Conservation (phyloP, 148 eudicot species). For the Fagopyrum tataricum region DNA sequence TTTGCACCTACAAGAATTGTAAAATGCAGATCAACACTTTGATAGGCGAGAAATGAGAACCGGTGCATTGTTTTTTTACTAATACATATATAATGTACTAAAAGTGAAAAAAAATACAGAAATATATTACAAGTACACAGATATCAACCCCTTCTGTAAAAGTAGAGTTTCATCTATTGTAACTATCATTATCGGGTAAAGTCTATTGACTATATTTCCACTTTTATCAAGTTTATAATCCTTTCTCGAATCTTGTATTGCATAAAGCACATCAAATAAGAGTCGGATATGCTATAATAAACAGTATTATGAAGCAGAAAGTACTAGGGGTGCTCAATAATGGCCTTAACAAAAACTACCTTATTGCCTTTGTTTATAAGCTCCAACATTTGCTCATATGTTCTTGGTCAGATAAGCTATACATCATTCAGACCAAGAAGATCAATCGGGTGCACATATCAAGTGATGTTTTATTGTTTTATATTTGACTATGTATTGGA, state of each 20-base stretch:
- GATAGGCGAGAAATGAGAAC: background rate
- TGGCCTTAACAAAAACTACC: background rate
- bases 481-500: too few species aligned
- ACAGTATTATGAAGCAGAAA: background rate
- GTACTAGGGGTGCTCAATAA: background rate
- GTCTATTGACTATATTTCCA: too few species aligned
- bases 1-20: constrained; percentile 45
- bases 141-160: too few species aligned
- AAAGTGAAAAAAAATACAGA: too few species aligned
- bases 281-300: background rate
- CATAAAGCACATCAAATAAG: background rate
- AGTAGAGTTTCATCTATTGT: too few species aligned
- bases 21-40: background rate
- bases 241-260: too few species aligned
- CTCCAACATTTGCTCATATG: background rate
- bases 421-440: background rate
- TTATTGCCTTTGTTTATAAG: background rate
- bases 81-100: too few species aligned
- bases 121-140: too few species aligned
- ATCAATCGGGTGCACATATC: background rate
- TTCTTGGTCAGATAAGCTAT: background rate
- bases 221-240: too few species aligned
- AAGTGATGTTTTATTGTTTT: too few species aligned
- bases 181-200: too few species aligned
- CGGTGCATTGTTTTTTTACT: too few species aligned